Base-by-base conservation (phyloP, 805 yeast genomes). In the Diddensiella transvaalensis region DNA sequence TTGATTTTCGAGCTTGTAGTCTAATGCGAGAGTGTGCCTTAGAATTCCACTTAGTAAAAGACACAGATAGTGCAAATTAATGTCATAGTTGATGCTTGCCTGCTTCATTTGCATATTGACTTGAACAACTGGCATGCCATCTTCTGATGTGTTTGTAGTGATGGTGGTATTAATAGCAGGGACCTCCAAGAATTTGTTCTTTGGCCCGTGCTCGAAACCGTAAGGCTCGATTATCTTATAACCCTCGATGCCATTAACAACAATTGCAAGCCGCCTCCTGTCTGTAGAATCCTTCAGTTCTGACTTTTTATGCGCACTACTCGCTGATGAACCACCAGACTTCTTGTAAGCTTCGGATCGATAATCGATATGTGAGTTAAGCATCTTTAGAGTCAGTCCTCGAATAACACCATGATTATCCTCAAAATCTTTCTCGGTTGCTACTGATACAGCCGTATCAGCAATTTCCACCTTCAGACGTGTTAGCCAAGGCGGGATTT, bases 31-130 rank as follows among this genome's bases (percentile, higher is more conserved):
- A 6, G 75, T 72, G 54, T 74, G 74, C 44, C 71, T 68, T 18
- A 79, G 52, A 3, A 79, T 63, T 53, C 72, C 75, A 5, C 72
- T 47, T 1, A 76, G 65, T 0, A 82, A 76, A 2, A 75, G 58
- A 0, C 73, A 57, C 18, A 77, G 62, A 57, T 78, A 79, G 42
- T 73, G 73, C 2, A 73, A 66, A 50, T 71, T 70, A 24, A 54
- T 29, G 37, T 66, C 64, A 49, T 61, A 63, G 23, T 52, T 50
- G 18, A 55, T 23, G 17, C 49, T 40, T 30, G 57, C 56, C 30
- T 54, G 54, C 37, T 57, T 54, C 35, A 63, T 24, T 18, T 54
- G 41, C 19, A 56, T 47, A 32, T 59, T 57, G 22, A 50, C 36
- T 39, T 59, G 60, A n/a, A 50, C 32, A 2, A 46, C 26, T 1